A percentile compares a stretch with the other conserved stretches of the same genome.
Conservation (phyloP, 2,329 filamentous ascomycete genomes). For the Colletotrichum sp. region DNA sequence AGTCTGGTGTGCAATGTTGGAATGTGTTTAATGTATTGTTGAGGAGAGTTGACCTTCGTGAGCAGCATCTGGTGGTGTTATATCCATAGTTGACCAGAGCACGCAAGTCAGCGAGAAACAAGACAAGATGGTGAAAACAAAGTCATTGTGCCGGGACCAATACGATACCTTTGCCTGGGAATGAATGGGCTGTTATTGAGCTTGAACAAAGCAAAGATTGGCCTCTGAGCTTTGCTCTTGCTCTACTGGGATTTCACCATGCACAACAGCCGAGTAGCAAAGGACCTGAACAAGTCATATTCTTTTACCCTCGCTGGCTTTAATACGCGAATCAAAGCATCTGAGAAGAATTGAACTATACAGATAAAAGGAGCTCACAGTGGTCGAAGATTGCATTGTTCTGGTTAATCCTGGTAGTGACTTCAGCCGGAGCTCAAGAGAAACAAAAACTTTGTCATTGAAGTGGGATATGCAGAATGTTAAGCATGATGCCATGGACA, state of each 20-base stretch:
- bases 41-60: background rate
- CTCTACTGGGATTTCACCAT: fast-evolving
- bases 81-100: fast-evolving
- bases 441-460: background rate
- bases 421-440: background rate
- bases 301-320: no score
- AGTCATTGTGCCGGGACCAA: no score
- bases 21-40: background rate
- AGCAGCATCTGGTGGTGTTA: background rate
- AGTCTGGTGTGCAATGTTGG: fast-evolving
- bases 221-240: background rate
- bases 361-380: fast-evolving
- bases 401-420: background rate
- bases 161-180: no score
- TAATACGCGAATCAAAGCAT: fast-evolving
- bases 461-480: no score
- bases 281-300: fast-evolving
- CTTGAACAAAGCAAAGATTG: background rate
- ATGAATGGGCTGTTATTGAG: no score
- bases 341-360: fast-evolving
- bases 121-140: background rate
- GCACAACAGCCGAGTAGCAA: background rate
- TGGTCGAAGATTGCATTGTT: background rate
- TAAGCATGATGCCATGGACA: no score
- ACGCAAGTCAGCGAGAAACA: fast-evolving